These are phyloP conservation scores for Pythium monospermum DNA, from an alignment of 352 stramenopile species.

Conservation along the genomic window DNA sequence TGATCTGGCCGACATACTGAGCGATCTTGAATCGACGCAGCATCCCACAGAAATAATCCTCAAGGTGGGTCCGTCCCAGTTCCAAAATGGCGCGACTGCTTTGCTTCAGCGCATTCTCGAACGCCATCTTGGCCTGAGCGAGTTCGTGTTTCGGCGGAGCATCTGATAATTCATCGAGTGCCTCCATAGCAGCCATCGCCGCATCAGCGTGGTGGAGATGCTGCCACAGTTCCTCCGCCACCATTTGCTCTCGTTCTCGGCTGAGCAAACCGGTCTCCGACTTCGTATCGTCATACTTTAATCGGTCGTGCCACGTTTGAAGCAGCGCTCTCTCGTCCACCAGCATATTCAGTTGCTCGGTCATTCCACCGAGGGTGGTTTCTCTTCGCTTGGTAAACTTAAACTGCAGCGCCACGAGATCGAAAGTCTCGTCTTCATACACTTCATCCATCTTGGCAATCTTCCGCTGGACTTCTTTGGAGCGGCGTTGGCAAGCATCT, in stretches of 20 bases:
- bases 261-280: not conserved
- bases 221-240: conserved; percentile 13
- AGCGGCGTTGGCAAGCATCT: conserved; percentile 14
- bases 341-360: conserved; percentile 4
- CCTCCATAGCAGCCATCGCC: not conserved
- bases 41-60: conserved; percentile 4
- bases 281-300: not conserved
- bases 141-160: conserved; percentile 3
- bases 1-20: conserved; percentile 7
- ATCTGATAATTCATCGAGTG: conserved; percentile 5
- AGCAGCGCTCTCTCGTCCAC: conserved; percentile 13
- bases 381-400: conserved; percentile 15
- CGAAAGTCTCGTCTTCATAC: conserved; percentile 29
- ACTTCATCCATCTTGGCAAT: conserved; percentile 26
- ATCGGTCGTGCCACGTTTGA: conserved; percentile 10
- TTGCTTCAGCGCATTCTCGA: not conserved
- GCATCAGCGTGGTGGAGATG: conserved; percentile 1
- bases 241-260: conserved; percentile 9
- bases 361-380: not conserved
- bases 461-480: conserved; percentile 22
- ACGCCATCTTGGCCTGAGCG: not conserved
- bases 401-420: conserved; percentile 19
- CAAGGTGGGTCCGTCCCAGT: conserved; percentile 5
- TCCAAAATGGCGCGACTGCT: conserved; percentile 13
- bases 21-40: conserved; percentile 1